Conservation (phyloP, 139 green algal genomes). For the Astrephomene gubernaculifera region DNA sequence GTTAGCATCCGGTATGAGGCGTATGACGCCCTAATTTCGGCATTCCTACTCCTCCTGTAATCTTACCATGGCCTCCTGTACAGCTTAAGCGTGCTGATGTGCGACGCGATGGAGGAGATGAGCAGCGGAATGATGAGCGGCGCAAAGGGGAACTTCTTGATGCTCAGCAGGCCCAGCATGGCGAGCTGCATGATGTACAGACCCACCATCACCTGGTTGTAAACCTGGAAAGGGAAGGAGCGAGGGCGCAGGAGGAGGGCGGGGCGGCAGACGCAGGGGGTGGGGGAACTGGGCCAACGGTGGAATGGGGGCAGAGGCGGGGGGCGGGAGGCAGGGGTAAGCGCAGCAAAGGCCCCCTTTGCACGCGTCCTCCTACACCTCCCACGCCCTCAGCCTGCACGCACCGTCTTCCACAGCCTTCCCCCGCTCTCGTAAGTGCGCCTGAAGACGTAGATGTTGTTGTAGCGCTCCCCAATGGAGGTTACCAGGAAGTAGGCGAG, state of each 20-base stretch:
- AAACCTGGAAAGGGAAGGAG: conserved; percentile 18
- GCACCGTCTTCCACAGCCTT: conserved; percentile 50
- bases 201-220: conserved; percentile 44
- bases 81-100: background rate
- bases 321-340: background rate
- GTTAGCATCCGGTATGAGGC: too few relatives aligned
- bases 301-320: background rate
- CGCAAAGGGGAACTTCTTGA: conserved; percentile 8
- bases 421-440: conserved; percentile 50
- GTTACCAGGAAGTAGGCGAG: conserved; percentile 79
- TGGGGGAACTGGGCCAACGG: too few relatives aligned
- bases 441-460: conserved; percentile 57
- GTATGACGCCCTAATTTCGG: too few relatives aligned
- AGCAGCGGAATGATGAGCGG: conserved; percentile 26
- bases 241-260: background rate
- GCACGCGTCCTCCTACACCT: too few relatives aligned
- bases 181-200: conserved; percentile 44
- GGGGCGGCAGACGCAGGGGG: background rate
- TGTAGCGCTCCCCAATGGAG: conserved; percentile 50
- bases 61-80: conserved; percentile 31
- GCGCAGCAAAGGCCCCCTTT: background rate
- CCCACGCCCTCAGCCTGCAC: too few relatives aligned
- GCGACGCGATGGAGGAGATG: conserved; percentile 8
- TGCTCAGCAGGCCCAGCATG: conserved; percentile 28
- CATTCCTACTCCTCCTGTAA: too few relatives aligned